Conservation (phyloP, 1,284 basidiomycete genomes). For the Trichosporon sp. region DNA sequence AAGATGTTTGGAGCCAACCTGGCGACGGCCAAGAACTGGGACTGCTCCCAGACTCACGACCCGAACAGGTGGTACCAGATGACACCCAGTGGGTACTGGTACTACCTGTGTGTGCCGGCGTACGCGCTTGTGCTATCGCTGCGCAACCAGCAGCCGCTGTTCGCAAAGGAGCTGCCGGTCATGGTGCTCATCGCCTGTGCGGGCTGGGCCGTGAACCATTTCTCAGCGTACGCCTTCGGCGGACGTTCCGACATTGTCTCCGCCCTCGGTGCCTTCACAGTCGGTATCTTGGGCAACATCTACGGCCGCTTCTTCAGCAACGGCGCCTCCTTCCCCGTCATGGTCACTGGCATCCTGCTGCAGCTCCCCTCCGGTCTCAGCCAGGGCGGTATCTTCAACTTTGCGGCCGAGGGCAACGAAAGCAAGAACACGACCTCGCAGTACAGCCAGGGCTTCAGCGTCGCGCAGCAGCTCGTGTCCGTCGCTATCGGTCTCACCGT, state of each 20-base stretch:
- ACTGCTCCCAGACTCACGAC: conserved; percentile 50
- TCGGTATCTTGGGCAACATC: conserved; percentile 78
- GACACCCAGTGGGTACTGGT: conserved; percentile 57
- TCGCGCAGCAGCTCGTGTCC: conserved; percentile 57
- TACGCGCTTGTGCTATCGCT: conserved; percentile 75
- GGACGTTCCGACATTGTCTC: conserved; percentile 73
- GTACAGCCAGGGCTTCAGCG: conserved; percentile 58
- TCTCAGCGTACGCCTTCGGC: conserved; percentile 66
- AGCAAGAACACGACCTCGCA: conserved; percentile 40
- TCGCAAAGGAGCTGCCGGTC: conserved; percentile 67
- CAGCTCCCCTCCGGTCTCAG: conserved; percentile 77
- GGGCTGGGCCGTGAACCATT: conserved; percentile 78
- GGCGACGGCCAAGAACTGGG: conserved; percentile 63
- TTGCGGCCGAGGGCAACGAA: conserved; percentile 29
- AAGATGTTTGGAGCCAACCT: conserved; percentile 61
- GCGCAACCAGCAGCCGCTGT: conserved; percentile 73
- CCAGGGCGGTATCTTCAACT: conserved; percentile 65
- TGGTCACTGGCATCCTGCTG: conserved; percentile 73
- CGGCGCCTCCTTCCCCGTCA: conserved; percentile 55
- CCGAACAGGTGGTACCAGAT: conserved; percentile 57
- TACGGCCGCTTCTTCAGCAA: conserved; percentile 68
- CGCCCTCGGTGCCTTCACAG: conserved; percentile 75
- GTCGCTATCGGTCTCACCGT: conserved; percentile 63
- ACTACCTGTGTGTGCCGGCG: conserved; percentile 77
- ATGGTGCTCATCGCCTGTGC: conserved; percentile 72